Base-by-base conservation (phyloP, 352 stramenopile genomes). In the Phytophthora ramorum region DNA sequence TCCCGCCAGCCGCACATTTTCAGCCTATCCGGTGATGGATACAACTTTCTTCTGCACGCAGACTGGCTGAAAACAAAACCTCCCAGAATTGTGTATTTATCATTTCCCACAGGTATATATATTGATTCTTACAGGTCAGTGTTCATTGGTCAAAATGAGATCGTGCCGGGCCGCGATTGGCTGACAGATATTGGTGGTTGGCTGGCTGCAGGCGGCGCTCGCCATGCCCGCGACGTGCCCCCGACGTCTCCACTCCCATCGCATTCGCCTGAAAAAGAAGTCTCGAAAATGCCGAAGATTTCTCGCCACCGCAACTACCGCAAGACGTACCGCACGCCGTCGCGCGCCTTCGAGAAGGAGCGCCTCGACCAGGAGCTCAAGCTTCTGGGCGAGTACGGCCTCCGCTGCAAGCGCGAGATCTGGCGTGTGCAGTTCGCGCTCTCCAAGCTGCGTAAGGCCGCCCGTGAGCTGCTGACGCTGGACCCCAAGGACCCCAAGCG, bases 341-440 rank as follows among this genome's bases (percentile, higher is more conserved):
- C 97, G 81, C 97, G 98, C 81, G 94, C 98, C 44, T 99, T 98
- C 91, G 98, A 99, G 84, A 99, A 99, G 93, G 98, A 99, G 79
- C 96, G 97, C 87, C 93, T 99, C 56, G 97, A 99, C 89, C 97
- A 98, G 78, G 98, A 99, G 86, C 90, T 99, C 53, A 99, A 99
- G 91, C 90, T 99, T 47, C 95, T 98, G 43, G 98, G 98, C 78
- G 97, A 99, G 89, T 99, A 99, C 80, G 98, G 98, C 52, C 95
- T 99, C 22, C 92, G 98, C 73, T 99, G 97, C 95, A 99, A 99
- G 95, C 96, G 97, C 71, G 98, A 99, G 82, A 99, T 99, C 82
- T 99, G 98, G 98, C 96, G 98, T 66, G 97, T 99, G 50, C 98
- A 99, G 85, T 99, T 98, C 73, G 95, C 97, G 58, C 87, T 99